phyloP scores from a whole-genome alignment of 192 early-diverging fungal genomes.

The Coemansia aciculifera region DNA sequence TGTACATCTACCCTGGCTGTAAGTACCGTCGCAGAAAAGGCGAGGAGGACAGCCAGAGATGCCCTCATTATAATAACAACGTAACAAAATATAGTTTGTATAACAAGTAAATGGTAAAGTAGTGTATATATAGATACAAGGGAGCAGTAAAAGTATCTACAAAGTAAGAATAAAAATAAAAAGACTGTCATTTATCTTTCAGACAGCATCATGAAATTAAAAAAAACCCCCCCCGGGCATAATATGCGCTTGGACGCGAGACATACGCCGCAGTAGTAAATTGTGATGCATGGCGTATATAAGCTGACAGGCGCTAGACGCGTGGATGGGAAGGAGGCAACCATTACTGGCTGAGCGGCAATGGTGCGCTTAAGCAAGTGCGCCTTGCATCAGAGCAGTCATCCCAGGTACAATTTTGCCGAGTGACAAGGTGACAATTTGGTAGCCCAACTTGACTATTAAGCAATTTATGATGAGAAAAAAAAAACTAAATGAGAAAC shows the following conservation, averaged over 20 bases:
- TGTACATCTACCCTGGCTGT: not conserved
- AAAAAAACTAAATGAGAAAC: not conserved
- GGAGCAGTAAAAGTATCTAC: conserved; percentile 7
- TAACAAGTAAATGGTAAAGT: not conserved
- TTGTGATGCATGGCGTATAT: conserved; percentile 6
- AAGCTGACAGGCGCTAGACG: not conserved
- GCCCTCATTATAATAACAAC: not conserved
- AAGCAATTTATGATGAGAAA: not conserved
- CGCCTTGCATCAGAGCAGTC: not conserved
- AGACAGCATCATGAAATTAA: not conserved
- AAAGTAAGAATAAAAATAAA: too few relatives aligned
- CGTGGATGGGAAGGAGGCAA: not conserved
- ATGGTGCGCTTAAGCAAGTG: not conserved
- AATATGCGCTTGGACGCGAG: not conserved
- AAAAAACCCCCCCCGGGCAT: not conserved
- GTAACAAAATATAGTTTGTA: not conserved
- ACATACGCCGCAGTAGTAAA: not conserved
- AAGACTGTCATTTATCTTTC: not conserved
- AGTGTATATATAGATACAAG: conserved; percentile 2
- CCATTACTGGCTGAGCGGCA: conserved; percentile 2
- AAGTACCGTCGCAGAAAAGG: not conserved
- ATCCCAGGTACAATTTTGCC: not conserved
- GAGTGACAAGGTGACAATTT: not conserved
- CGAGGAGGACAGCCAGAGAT: not conserved
- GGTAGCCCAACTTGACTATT: not conserved